phyloP scores from a whole-genome alignment of 768 basidiomycete genomes.

The Macrolepiota dolichaula region DNA sequence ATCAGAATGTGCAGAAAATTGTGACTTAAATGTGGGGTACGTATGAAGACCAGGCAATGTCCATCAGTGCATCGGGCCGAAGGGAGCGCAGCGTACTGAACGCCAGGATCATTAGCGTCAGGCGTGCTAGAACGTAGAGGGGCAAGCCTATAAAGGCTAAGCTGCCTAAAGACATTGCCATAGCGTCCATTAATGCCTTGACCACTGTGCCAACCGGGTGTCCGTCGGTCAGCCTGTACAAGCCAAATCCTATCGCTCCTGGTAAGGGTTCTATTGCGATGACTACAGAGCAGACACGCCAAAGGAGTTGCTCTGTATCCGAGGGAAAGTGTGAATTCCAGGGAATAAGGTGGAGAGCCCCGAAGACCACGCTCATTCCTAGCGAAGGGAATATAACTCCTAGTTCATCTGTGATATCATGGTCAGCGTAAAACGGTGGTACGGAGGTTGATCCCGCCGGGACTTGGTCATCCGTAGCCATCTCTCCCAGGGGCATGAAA shows the following conservation, averaged over 20 bases:
- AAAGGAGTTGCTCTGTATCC: neutral
- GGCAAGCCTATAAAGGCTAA: constrained; percentile 7
- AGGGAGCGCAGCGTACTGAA: constrained; percentile 9
- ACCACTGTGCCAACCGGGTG: neutral
- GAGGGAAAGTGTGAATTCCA: neutral
- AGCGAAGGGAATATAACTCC: neutral
- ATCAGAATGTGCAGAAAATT: neutral
- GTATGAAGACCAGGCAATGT: constrained; percentile 10
- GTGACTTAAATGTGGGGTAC: constrained; percentile 9
- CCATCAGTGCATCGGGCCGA: neutral
- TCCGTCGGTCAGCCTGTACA: neutral
- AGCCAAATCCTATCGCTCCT: neutral
- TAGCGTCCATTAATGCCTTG: neutral
- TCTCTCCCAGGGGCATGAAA: neutral
- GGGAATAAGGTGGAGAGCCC: neutral
- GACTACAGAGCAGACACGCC: neutral
- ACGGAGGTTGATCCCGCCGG: neutral
- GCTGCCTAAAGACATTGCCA: constrained; percentile 3
- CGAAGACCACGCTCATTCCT: neutral
- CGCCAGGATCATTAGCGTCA: constrained; percentile 8
- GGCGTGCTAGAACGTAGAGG: constrained; percentile 5
- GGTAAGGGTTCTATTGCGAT: neutral
- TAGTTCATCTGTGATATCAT: neutral
- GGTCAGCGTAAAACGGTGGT: neutral
- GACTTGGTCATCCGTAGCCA: neutral